Evolutionary conservation across 2,329 filamentous ascomycete species (phyloP), one percentile per base, ranked within the genome.

Genomic region (Fusarium pseudocircinatum): DNA sequence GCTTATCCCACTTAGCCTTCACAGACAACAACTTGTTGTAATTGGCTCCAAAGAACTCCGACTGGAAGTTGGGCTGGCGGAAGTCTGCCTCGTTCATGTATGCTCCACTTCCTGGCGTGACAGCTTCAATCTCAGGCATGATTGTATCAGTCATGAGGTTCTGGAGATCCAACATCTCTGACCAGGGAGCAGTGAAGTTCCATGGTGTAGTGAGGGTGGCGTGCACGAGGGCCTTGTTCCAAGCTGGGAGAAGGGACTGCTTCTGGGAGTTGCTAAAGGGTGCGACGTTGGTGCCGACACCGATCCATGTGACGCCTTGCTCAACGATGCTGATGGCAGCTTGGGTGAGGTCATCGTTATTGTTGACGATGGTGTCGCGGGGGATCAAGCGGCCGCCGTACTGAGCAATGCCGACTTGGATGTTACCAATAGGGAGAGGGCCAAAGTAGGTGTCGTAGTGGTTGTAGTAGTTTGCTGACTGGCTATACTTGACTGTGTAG

Each of bases 31-130:
- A 73, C 18, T 70, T 74, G 4, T 77, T 69, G 64, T 88, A 89
- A 68, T 87, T 87, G 4, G 30, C 63, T 4, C 86, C 86, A 66
- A 87, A 88, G 6, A 74, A 78, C 28, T 82, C 43, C 8, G 39
- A 34, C 76, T 87, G 79, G 77, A 82, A 88, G 52, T 84, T 75
- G 1, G 80, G 80, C 76, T 87, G 81, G 36, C 79, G 79, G 44
- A 85, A 85, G 75, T 88, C 83, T 3, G 84, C 87, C 79, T 90
- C 87, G 70, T 88, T 89, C 82, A 87, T 81, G 74, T 88, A 88
- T 3, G 83, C 79, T 4, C 84, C 85, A 9, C 81, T 80, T 0
- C 81, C 82, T 0, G 85, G 84, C 0, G 85, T 85, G 7, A 84
- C 79, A 1, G 72, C 75, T 22, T 77, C 76, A 22, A 81, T 68